Conservation (phyloP, 208 protist species). For the Trypanosoma cruzi region DNA sequence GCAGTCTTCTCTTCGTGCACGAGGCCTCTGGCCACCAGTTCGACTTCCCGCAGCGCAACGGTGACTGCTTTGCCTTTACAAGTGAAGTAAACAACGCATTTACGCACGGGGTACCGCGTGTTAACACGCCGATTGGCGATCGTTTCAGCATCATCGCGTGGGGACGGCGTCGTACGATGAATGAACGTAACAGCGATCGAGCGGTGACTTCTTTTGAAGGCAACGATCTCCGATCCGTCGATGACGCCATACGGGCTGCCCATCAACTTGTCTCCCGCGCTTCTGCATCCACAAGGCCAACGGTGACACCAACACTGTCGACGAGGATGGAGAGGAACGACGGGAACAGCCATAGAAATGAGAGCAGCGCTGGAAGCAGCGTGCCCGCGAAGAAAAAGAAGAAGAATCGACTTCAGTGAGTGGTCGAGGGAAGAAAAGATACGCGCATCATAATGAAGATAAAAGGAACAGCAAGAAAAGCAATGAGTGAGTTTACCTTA, state of each 20-base stretch:
- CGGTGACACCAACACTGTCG: background rate
- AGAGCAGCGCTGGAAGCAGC: slow-evolving; percentile 2
- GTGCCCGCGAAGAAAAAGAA: slow-evolving; percentile 43
- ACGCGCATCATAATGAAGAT: too few relatives aligned
- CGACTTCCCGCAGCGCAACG: slow-evolving; percentile 90
- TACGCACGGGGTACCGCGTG: slow-evolving; percentile 90
- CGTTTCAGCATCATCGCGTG: slow-evolving; percentile 93
- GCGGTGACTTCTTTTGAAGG: slow-evolving; percentile 15
- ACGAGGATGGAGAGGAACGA: background rate
- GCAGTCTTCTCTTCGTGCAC: slow-evolving; percentile 90
- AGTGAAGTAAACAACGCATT: slow-evolving; percentile 88
- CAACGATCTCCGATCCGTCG: slow-evolving; percentile 47
- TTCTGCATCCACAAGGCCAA: slow-evolving; percentile 1
- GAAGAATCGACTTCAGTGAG: slow-evolving; percentile 83
- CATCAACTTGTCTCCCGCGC: slow-evolving; percentile 57
- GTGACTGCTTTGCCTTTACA: slow-evolving; percentile 94
- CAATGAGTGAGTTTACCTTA: background rate
- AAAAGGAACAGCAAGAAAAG: background rate
- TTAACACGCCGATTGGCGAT: slow-evolving; percentile 59
- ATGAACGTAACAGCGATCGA: slow-evolving; percentile 82
- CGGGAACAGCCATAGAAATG: background rate
- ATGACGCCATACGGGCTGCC: slow-evolving; percentile 64
- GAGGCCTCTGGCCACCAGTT: slow-evolving; percentile 81
- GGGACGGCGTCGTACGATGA: slow-evolving; percentile 76
- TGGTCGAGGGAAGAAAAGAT: background rate